Evolutionary conservation across 768 basidiomycete species (phyloP).

Genomic region (Amanita pallidorosea): DNA sequence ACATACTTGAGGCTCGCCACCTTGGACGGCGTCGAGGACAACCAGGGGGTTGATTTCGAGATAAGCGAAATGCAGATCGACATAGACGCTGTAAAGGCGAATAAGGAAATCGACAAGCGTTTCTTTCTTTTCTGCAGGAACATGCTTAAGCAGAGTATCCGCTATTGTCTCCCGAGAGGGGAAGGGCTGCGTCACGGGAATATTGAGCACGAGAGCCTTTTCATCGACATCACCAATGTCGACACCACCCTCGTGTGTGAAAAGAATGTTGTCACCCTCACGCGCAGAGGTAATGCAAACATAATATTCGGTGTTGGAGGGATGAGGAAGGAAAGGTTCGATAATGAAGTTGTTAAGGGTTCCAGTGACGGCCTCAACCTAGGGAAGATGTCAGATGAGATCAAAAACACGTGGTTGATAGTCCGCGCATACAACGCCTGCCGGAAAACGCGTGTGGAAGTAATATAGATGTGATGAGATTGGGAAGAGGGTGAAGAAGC

Average conservation of each 20-base stretch:
- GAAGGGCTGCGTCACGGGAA: constrained; percentile 70
- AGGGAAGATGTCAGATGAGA: constrained; percentile 9
- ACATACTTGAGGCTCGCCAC: constrained; percentile 68
- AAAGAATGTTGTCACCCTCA: constrained; percentile 92
- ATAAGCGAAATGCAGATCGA: constrained; percentile 98
- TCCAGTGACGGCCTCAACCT: constrained; percentile 93
- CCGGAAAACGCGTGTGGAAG: constrained; percentile 10
- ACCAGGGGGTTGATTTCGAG: constrained; percentile 99
- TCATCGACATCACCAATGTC: constrained; percentile 98
- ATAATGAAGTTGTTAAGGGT: constrained; percentile 96
- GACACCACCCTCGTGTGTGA: constrained; percentile 98
- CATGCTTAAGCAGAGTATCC: constrained; percentile 67
- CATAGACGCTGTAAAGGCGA: constrained; percentile 94
- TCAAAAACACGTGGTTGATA: not conserved
- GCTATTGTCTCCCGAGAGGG: constrained; percentile 74
- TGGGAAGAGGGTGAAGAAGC: constrained; percentile 6
- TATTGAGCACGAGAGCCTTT: constrained; percentile 83
- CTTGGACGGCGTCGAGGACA: constrained; percentile 70
- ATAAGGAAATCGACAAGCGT: constrained; percentile 91
- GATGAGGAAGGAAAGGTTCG: constrained; percentile 97
- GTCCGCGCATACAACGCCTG: constrained; percentile 11
- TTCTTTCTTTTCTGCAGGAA: constrained; percentile 78
- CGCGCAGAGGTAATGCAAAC: constrained; percentile 96
- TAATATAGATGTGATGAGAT: constrained; percentile 7
- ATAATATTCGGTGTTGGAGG: constrained; percentile 91